Base-by-base conservation (phyloP, 169 alveolate species). In the Amoebophrya sp. region DNA sequence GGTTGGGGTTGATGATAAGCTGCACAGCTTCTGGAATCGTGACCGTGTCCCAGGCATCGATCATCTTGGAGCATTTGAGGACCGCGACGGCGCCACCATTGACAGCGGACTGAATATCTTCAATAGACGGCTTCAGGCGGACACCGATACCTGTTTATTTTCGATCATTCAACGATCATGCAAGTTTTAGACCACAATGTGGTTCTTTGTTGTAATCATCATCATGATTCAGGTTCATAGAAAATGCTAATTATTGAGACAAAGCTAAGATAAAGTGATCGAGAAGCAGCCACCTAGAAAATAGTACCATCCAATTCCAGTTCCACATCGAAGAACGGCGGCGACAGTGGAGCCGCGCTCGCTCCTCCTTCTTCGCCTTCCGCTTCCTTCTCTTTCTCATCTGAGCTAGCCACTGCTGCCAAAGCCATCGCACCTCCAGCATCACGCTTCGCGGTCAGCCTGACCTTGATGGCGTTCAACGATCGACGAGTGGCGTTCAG, bases 31-130 rank as follows among this genome's bases (percentile, higher is more conserved):
- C 92, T 26, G 94, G 89, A 39, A 89, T 90, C 90, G 90, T 78
- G 41, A 26, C 92, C 23, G 94, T 93, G 91, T 93, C 94, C 94
- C 94, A 93, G 91, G 97, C 96, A 55, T 96, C 95, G 41, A 97
- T 96, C 92, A 95, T 93, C 96, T 97, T 98, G 89, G 98, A 96
- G 90, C 98, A 96, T 93, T 96, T 96, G 91, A 98, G 95, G 0
- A 98, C 97, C 65, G 98, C 98, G 89, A 97, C 96, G 0, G 99
- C 99, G 54, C 98, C 98, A 92, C 97, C 95, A 94, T 97, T 97
- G 93, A 98, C 96, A 10, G 98, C 97, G 53, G 95, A 96, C 94
- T 98, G 98, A 53, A 98, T 96, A 90, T 96, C 98, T 93, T 97
- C 98, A 77, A 98, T 95, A 40, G 97, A 94, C 55, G 99, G 99